Base-by-base conservation (phyloP, 208 protist genomes). In the Leishmania arabica region DNA sequence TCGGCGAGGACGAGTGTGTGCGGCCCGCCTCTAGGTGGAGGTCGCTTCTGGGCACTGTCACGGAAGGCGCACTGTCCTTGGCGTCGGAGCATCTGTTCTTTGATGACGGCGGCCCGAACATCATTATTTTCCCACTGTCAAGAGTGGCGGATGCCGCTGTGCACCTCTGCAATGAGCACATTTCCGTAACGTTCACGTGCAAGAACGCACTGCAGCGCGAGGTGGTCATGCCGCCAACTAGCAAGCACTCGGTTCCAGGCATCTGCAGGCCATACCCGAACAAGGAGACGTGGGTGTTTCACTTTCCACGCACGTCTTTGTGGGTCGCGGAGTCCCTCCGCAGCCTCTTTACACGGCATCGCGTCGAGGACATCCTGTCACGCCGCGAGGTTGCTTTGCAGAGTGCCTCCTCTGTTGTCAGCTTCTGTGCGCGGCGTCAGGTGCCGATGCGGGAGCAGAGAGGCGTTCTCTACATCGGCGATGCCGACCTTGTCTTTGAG, bases 401-500 rank as follows among this genome's bases (percentile, higher is more conserved):
- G 62, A 42, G 70, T 17, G 71, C 62, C 2, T 62, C 76, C 40
- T 49, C 82, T 1, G 3, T 42, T 17, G 77, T 85, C 21, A 86
- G 75, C 73, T 92, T 92, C 76, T 78, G 81, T 13, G 85, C 72
- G 24, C 78, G 78, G 27, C 89, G 89, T 19, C 71, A 89, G 42
- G 65, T 89, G 19, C 89, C 89, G 0, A 84, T 92, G 66, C 89
- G 89, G 1, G 85, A 91, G 77, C 87, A 92, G 79, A 79, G 85
- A 19, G 89, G 89, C 2, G 73, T 92, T 37, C 78, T 92, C 53
- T 71, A 78, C 74, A 76, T 90, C 42, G 64, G 71, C 8, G 58
- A 60, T 13, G 58, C 58, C 13, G 53, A 62, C 27, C 24, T 86
- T 24, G 37, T 56, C 37, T 92, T 92, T 69, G 76, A 85, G 70